Conservation (phyloP, 495 filamentous ascomycete genomes). For the Penicillium ochrochloron region DNA sequence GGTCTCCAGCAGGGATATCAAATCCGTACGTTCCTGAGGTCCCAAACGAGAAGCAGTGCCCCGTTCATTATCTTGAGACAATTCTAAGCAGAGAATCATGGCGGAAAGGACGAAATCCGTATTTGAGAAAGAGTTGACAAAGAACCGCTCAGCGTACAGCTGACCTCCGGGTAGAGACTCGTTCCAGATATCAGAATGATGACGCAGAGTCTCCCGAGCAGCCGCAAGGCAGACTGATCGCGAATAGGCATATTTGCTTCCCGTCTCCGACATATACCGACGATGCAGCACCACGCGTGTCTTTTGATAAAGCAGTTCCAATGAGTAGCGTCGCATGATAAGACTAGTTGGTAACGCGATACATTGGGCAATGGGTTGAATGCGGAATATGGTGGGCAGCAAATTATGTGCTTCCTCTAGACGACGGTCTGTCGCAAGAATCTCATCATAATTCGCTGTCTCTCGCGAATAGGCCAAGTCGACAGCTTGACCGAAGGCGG, state of each 20-base stretch:
- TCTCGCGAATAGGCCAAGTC: conserved; percentile 49
- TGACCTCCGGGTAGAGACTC: conserved; percentile 77
- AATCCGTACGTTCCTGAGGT: conserved; percentile 55
- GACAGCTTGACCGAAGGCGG: conserved; percentile 49
- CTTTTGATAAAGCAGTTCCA: conserved; percentile 85
- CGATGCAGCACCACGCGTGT: conserved; percentile 82
- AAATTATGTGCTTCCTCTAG: conserved; percentile 69
- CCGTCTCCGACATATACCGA: conserved; percentile 73
- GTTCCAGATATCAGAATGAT: conserved; percentile 74
- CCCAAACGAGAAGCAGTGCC: conserved; percentile 11
- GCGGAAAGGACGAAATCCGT: conserved; percentile 85
- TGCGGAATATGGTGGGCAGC: conserved; percentile 70
- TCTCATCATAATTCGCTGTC: conserved; percentile 72
- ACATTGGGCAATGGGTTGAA: conserved; percentile 72
- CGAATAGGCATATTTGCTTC: conserved; percentile 78
- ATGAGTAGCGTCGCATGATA: conserved; percentile 79
- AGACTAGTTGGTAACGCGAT: conserved; percentile 74
- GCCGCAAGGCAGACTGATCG: conserved; percentile 81
- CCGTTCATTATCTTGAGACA: conserved; percentile 44
- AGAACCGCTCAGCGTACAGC: conserved; percentile 72
- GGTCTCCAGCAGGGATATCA: conserved; percentile 69
- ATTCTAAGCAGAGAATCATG: conserved; percentile 85
- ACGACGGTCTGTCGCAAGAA: conserved; percentile 72
- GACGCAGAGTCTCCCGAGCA: conserved; percentile 72
- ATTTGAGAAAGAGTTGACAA: conserved; percentile 77